phyloP scores from a whole-genome alignment of 257 asterid species.

The Osmanthus fragrans region DNA sequence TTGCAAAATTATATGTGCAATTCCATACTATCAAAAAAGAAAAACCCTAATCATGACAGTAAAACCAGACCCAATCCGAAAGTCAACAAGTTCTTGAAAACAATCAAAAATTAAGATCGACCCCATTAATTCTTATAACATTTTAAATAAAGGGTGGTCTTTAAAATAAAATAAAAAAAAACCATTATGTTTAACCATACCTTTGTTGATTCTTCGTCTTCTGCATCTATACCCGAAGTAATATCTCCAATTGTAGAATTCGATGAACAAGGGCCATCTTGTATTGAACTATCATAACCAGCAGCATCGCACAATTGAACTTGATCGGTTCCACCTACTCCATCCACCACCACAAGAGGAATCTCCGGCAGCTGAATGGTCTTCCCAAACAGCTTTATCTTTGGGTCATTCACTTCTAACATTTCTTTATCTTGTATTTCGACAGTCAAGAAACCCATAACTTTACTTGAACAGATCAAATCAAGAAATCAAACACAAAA shows the following conservation, averaged over 20 bases:
- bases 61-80: background rate
- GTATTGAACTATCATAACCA: conserved; percentile 19
- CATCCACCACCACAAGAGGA: background rate
- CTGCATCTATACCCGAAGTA: conserved; percentile 11
- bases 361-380: conserved; percentile 44
- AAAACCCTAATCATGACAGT: background rate
- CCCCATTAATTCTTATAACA: conserved; percentile 18
- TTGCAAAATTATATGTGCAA: background rate
- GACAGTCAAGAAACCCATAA: background rate
- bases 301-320: conserved; percentile 17
- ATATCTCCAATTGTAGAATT: conserved; percentile 25
- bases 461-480: background rate
- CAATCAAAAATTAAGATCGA: conserved; percentile 22
- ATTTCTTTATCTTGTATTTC: conserved; percentile 12
- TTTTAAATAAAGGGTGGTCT: background rate
- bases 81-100: conserved; percentile 20
- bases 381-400: conserved; percentile 53
- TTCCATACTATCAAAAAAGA: background rate
- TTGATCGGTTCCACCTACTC: conserved; percentile 17
- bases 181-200: conserved; percentile 15
- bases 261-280: conserved; percentile 22
- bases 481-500: background rate
- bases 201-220: conserved; percentile 30
- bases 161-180: background rate
- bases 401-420: conserved; percentile 49